Conservation (phyloP, 768 basidiomycete species). For the Hydnomerulius pinastri region DNA sequence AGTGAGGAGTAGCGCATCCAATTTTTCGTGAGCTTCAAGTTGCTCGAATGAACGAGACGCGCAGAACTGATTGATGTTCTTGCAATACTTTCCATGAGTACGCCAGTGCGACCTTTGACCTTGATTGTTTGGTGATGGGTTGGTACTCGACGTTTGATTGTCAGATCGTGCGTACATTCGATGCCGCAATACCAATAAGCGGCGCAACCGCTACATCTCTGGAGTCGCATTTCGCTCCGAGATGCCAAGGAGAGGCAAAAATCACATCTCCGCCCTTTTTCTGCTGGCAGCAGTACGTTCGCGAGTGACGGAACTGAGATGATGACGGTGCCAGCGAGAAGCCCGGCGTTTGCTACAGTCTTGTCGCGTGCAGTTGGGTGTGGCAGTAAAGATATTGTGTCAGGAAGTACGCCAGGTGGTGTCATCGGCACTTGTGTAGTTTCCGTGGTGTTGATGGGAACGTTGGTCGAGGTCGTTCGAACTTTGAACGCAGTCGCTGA, state of each 20-base stretch:
- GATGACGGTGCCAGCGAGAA: slow-evolving; percentile 52
- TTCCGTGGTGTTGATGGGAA: no score
- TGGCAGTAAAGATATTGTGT: slow-evolving; percentile 34
- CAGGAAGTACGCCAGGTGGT: slow-evolving; percentile 7
- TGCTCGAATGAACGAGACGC: slow-evolving; percentile 48
- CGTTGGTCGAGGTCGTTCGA: no score
- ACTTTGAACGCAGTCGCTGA: no score
- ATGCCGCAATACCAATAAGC: slow-evolving; percentile 74
- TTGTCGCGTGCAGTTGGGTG: slow-evolving; percentile 53
- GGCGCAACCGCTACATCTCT: slow-evolving; percentile 65
- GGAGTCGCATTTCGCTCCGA: slow-evolving; percentile 36
- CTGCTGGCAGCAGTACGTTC: slow-evolving; percentile 49
- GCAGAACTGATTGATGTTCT: slow-evolving; percentile 46
- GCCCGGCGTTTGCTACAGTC: slow-evolving; percentile 41
- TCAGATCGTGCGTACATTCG: slow-evolving; percentile 49
- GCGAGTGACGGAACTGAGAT: slow-evolving; percentile 47
- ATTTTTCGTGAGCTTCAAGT: slow-evolving; percentile 52
- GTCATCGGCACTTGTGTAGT: no score
- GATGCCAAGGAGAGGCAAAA: slow-evolving; percentile 48
- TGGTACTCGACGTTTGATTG: slow-evolving; percentile 2
- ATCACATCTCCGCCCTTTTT: slow-evolving; percentile 72
- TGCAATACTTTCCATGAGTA: slow-evolving; percentile 71
- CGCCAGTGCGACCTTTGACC: slow-evolving; percentile 75
- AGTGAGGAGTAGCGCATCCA: slow-evolving; percentile 66
- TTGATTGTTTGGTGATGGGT: slow-evolving; percentile 30